These are phyloP conservation scores for Echeveria elegans DNA, from an alignment of 164 flowering plant genomes.

Conservation along the genomic window DNA sequence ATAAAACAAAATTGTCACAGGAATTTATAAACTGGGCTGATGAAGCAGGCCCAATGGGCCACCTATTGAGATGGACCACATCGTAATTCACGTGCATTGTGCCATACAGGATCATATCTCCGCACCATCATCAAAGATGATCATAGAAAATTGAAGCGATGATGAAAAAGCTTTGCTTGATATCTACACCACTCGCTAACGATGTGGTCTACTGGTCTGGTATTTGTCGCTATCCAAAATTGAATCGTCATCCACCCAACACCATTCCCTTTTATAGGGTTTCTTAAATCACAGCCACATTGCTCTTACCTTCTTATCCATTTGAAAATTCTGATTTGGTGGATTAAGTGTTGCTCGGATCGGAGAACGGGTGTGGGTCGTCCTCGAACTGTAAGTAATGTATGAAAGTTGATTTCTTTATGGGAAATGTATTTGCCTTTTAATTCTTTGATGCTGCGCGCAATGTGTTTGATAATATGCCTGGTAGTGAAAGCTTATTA, in stretches of 20 bases:
- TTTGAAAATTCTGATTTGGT: background rate
- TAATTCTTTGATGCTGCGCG: background rate
- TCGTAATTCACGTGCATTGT: background rate
- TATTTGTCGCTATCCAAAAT: background rate
- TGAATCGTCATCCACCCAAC: background rate
- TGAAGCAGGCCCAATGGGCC: background rate
- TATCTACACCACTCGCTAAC: slow-evolving; percentile 2
- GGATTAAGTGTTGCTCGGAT: background rate
- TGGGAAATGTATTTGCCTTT: background rate
- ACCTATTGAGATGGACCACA: background rate
- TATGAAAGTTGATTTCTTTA: background rate
- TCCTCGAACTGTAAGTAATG: background rate
- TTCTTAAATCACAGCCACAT: background rate
- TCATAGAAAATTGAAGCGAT: background rate
- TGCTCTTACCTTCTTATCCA: background rate
- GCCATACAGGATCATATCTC: background rate
- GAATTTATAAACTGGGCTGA: background rate
- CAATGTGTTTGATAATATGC: background rate
- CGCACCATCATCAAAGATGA: background rate
- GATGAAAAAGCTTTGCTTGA: background rate
- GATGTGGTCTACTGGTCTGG: background rate
- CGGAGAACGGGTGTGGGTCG: background rate
- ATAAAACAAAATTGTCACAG: too few species aligned
- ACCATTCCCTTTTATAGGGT: background rate
- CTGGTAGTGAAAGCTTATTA: background rate